Conservation (phyloP, 139 green algal genomes). For the Chlamydomonas schloesseri region DNA sequence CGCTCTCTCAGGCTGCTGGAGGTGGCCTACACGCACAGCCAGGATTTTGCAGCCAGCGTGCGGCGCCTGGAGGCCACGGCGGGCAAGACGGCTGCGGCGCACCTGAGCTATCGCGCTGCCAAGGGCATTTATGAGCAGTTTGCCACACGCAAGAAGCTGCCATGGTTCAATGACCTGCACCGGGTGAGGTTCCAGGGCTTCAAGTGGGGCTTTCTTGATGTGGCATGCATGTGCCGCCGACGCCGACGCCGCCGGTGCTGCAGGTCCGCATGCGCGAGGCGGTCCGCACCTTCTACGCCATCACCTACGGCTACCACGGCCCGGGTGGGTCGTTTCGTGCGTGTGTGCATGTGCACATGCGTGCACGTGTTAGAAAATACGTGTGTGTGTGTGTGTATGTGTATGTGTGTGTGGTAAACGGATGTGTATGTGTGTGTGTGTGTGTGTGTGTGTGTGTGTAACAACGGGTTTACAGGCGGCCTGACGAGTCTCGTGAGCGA, state of each 20-base stretch:
- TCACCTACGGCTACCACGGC: conserved; percentile 20
- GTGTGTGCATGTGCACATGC: no score
- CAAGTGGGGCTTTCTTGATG: no score
- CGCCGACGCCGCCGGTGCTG: no score
- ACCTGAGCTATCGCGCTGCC: background rate
- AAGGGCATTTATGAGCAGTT: background rate
- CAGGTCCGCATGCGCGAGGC: background rate
- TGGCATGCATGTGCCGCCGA: no score
- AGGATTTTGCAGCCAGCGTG: background rate
- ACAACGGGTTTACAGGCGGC: no score
- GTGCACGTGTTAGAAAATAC: no score
- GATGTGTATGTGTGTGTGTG: no score
- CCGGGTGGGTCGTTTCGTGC: background rate
- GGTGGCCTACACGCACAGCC: background rate
- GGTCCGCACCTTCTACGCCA: background rate
- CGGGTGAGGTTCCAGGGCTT: no score
- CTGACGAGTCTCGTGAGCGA: no score
- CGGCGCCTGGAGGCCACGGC: background rate
- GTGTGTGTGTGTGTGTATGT: no score
- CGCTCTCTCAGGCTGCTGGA: conserved; percentile 2
- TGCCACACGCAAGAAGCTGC: conserved; percentile 6
- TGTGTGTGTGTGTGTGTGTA: no score
- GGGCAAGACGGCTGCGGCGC: background rate
- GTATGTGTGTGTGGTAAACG: no score
- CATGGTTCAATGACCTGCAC: conserved; percentile 39